Conservation (phyloP, 2,329 filamentous ascomycete genomes). For the Colletotrichum nymphaeae region DNA sequence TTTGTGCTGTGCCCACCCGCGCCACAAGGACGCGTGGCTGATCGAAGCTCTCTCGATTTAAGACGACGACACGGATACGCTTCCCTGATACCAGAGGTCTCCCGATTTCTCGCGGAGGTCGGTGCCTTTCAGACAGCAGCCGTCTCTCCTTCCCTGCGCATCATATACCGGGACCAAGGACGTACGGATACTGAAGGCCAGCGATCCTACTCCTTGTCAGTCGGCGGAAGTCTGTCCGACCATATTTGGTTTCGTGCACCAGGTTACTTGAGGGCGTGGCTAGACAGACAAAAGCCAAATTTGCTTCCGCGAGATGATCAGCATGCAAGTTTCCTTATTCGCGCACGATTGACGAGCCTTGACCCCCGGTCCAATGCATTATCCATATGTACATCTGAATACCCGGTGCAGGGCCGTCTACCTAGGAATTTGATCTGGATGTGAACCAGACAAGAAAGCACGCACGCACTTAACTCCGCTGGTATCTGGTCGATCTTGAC, state of each 20-base stretch:
- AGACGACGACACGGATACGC: neutral
- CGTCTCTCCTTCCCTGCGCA: conserved; percentile 17
- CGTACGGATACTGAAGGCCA: neutral
- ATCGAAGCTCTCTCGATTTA: neutral
- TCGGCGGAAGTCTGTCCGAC: conserved; percentile 14
- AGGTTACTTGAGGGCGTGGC: conserved; percentile 16
- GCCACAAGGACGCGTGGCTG: conserved; percentile 22
- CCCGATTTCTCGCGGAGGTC: neutral
- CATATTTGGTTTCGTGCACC: neutral
- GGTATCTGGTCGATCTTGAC: neutral
- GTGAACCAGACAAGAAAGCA: neutral
- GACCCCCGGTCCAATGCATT: neutral
- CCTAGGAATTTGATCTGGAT: neutral
- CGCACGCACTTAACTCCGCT: neutral
- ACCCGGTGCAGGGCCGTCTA: neutral
- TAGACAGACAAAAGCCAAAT: conserved; percentile 1
- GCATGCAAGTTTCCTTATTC: conserved; percentile 14
- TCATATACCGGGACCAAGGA: conserved; percentile 4
- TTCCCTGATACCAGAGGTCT: neutral
- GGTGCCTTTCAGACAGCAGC: conserved; percentile 15
- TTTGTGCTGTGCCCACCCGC: neutral
- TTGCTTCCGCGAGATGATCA: conserved; percentile 16
- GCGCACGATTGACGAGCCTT: neutral
- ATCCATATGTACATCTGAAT: neutral
- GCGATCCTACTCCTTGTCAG: conserved; percentile 18